Percentiles rank a stretch among this genome's conserved stretches.
Evolutionary conservation across 768 basidiomycete genomes (phyloP).

Genomic region (Candolleomyces aberdarensis): DNA sequence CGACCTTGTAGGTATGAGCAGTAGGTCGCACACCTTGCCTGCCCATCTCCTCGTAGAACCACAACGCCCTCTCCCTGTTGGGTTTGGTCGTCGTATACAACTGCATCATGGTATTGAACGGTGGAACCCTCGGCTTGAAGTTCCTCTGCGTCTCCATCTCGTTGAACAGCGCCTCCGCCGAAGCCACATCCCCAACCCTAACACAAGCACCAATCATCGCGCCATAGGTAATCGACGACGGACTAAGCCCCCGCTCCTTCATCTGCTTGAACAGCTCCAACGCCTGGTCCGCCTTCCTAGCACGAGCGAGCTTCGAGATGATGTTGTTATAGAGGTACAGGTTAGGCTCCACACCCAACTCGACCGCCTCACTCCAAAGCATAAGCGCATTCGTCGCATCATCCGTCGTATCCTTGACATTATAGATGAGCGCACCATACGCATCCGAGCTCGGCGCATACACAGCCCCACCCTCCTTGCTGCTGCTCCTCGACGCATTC

Average conservation of each 20-base stretch:
- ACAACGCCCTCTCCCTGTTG: slow-evolving; percentile 69
- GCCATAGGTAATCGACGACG: slow-evolving; percentile 91
- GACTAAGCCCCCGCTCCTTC: slow-evolving; percentile 59
- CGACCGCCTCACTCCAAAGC: slow-evolving; percentile 76
- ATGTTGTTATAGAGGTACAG: slow-evolving; percentile 95
- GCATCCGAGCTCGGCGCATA: slow-evolving; percentile 83
- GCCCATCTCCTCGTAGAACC: slow-evolving; percentile 69
- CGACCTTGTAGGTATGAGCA: slow-evolving; percentile 91
- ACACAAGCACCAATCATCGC: slow-evolving; percentile 93
- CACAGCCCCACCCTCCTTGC: not conserved
- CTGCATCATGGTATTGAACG: slow-evolving; percentile 99
- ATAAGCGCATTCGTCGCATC: slow-evolving; percentile 85
- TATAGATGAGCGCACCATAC: slow-evolving; percentile 86
- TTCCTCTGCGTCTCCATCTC: slow-evolving; percentile 76
- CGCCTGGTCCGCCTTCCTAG: slow-evolving; percentile 88
- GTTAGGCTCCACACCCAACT: slow-evolving; percentile 69
- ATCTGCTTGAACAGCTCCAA: slow-evolving; percentile 86
- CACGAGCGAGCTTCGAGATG: slow-evolving; percentile 93
- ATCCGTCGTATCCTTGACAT: slow-evolving; percentile 92
- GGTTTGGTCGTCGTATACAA: slow-evolving; percentile 90
- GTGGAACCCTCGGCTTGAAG: slow-evolving; percentile 88
- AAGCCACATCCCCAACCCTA: slow-evolving; percentile 81
- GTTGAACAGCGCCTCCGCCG: slow-evolving; percentile 78
- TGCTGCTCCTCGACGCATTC: not conserved
- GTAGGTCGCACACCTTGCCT: slow-evolving; percentile 66